These are phyloP conservation scores for Suillus lakei DNA, from an alignment of 768 basidiomycete genomes.

Conservation along the genomic window DNA sequence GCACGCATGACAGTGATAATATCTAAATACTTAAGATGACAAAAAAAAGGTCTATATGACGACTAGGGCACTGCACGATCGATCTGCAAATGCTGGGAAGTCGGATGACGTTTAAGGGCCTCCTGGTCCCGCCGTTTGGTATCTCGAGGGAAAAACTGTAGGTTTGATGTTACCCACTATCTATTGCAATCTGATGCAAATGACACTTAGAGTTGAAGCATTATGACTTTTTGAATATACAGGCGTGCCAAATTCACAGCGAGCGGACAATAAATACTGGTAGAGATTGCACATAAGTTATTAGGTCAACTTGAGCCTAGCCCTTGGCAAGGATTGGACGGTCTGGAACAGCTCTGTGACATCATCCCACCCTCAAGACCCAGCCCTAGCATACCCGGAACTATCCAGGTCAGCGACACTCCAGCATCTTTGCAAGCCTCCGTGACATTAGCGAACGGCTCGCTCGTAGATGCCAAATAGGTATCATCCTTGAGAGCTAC, in stretches of 20 bases:
- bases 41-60: background rate
- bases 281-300: background rate
- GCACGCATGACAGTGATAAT: background rate
- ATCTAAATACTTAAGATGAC: background rate
- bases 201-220: background rate
- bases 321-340: background rate
- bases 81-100: background rate
- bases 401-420: background rate
- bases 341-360: background rate
- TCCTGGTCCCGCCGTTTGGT: background rate
- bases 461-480: background rate
- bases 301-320: background rate
- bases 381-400: background rate
- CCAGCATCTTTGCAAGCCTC: constrained; percentile 3
- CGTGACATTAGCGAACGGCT: background rate
- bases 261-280: background rate
- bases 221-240: background rate
- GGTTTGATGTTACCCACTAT: no score
- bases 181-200: background rate
- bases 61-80: background rate
- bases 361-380: constrained; percentile 1
- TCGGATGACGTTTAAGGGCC: background rate
- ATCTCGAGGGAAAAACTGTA: no score
- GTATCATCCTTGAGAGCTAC: background rate
- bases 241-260: background rate